Conservation (phyloP, 345 rosid genomes). For the Garcia nutans region DNA sequence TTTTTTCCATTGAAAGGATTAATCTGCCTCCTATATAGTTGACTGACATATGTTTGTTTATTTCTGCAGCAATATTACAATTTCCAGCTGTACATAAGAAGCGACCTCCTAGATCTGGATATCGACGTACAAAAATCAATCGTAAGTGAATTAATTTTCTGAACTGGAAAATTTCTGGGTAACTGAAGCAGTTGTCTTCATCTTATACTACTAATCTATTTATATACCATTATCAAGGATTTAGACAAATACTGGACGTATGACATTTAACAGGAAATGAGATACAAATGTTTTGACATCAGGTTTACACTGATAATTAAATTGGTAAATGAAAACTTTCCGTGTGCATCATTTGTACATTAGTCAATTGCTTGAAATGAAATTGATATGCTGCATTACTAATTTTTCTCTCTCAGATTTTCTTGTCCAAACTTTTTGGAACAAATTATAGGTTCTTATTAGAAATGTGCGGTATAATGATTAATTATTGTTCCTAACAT, state of each 20-base stretch:
- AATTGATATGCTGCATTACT: neutral
- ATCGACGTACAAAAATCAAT: slow-evolving; percentile 67
- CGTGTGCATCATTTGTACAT: neutral
- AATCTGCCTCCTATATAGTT: slow-evolving; percentile 20
- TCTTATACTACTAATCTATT: neutral
- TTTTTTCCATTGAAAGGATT: slow-evolving; percentile 2
- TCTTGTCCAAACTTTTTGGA: neutral
- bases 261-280: neutral
- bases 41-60: slow-evolving; percentile 11
- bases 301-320: neutral
- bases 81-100: slow-evolving; percentile 77
- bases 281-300: neutral
- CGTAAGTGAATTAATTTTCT: slow-evolving; percentile 51
- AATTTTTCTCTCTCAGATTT: neutral
- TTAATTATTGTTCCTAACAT: neutral
- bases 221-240: neutral
- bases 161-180: neutral
- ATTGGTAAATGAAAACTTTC: neutral
- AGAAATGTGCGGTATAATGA: neutral
- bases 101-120: slow-evolving; percentile 75
- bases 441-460: neutral
- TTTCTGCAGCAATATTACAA: slow-evolving; percentile 81
- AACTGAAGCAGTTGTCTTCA: slow-evolving; percentile 3
- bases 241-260: neutral
- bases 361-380: neutral